phyloP scores from a whole-genome alignment of 306 rosid genomes.

The Bauhinia variegata region DNA sequence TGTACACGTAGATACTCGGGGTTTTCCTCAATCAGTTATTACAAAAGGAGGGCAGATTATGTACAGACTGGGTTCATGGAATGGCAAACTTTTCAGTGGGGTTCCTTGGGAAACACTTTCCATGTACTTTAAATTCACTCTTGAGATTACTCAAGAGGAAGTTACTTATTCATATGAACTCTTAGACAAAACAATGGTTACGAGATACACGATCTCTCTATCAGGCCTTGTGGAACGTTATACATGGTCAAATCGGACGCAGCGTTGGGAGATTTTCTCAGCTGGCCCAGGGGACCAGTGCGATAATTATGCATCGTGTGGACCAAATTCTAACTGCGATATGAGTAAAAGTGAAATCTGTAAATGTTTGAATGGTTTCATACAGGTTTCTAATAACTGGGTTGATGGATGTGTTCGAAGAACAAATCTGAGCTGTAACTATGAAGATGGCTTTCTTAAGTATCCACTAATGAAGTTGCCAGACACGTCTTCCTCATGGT shows the following conservation, averaged over 20 bases:
- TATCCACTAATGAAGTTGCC: neutral
- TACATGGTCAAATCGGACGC: neutral
- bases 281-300: neutral
- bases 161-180: too few relatives aligned
- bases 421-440: neutral
- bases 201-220: neutral
- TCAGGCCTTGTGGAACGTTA: neutral
- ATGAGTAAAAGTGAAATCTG: neutral
- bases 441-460: neutral
- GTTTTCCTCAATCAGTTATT: too few relatives aligned
- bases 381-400: neutral
- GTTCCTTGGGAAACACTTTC: neutral
- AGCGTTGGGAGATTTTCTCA: neutral
- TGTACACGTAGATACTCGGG: too few relatives aligned
- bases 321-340: neutral
- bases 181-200: too few relatives aligned
- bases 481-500: neutral
- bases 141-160: too few relatives aligned
- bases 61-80: neutral
- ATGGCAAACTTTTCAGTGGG: neutral
- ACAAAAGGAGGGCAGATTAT: neutral
- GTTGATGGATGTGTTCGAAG: neutral
- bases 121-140: too few relatives aligned
- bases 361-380: neutral
- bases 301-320: neutral